phyloP scores from a whole-genome alignment of 257 asterid genomes.

The Ajuga chamaepitys region DNA sequence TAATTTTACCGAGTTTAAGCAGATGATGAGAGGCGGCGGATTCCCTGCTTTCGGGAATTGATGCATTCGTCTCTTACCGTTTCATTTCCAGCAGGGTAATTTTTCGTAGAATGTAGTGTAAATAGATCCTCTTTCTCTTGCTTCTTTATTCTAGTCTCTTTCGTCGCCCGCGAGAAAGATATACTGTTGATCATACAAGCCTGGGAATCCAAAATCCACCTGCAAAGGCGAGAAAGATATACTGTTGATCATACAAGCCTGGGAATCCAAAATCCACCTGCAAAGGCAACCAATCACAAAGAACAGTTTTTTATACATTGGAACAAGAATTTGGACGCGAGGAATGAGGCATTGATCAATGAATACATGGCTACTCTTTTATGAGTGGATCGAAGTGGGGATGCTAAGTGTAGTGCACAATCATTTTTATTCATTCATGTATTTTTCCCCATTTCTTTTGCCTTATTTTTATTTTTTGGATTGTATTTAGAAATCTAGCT shows the following conservation, averaged over 20 bases:
- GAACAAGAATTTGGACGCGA: not conserved
- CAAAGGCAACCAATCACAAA: too few species aligned
- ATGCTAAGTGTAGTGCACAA: conserved; percentile 9
- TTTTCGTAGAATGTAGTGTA: conserved; percentile 18
- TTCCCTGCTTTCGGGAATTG: conserved; percentile 33
- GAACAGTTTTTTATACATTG: too few species aligned
- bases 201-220: not conserved
- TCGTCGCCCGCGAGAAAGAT: not conserved
- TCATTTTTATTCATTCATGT: conserved; percentile 16
- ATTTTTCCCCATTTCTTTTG: not conserved
- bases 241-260: not conserved
- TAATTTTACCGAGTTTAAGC: conserved; percentile 48
- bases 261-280: not conserved
- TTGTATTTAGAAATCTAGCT: conserved; percentile 16
- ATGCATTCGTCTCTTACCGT: not conserved
- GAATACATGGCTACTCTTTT: conserved; percentile 3
- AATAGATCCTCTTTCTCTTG: conserved; percentile 4
- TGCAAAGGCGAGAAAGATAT: not conserved
- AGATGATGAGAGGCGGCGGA: conserved; percentile 69
- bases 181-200: not conserved
- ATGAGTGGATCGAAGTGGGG: conserved; percentile 11
- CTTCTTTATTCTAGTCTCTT: not conserved
- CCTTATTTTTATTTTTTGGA: not conserved
- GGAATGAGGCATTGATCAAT: not conserved
- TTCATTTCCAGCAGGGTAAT: not conserved